Conservation (phyloP, 495 filamentous ascomycete species). For the Glarea lozoyensis region DNA sequence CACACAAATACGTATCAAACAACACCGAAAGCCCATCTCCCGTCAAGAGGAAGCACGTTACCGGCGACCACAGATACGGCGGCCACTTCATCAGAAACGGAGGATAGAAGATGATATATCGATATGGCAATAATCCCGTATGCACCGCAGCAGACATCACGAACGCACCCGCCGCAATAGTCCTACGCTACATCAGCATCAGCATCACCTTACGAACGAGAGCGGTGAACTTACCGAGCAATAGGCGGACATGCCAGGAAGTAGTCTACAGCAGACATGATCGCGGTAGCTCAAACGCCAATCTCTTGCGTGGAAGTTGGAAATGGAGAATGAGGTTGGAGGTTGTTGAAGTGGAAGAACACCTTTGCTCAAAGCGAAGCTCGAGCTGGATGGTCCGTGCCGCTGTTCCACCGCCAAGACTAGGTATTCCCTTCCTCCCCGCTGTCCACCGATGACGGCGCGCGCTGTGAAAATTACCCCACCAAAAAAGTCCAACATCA, state of each 20-base stretch:
- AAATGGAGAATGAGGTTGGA: constrained; percentile 1
- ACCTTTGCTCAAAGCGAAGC: not conserved
- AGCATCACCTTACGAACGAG: constrained; percentile 7
- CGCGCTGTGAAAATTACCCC: constrained; percentile 4
- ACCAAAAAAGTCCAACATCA: constrained; percentile 4
- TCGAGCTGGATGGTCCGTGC: constrained; percentile 1
- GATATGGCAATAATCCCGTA: constrained; percentile 35
- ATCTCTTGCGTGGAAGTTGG: not conserved
- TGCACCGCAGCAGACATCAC: constrained; percentile 17
- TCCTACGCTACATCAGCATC: constrained; percentile 23
- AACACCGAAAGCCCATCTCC: constrained; percentile 53
- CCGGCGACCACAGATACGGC: constrained; percentile 61
- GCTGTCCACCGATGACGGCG: constrained; percentile 5
- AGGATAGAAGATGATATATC: constrained; percentile 49
- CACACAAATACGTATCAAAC: constrained; percentile 79
- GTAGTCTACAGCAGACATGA: constrained; percentile 21
- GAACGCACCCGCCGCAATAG: constrained; percentile 17
- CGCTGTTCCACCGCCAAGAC: not conserved
- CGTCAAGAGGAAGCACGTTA: constrained; percentile 67
- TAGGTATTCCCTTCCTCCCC: not conserved
- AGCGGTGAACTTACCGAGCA: constrained; percentile 15
- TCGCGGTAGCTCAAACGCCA: constrained; percentile 3
- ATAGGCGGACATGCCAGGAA: constrained; percentile 22
- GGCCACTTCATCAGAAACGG: constrained; percentile 49
- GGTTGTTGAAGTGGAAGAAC: constrained; percentile 3